phyloP scores from a whole-genome alignment of 768 basidiomycete genomes.

The Lyophyllum shimeji region DNA sequence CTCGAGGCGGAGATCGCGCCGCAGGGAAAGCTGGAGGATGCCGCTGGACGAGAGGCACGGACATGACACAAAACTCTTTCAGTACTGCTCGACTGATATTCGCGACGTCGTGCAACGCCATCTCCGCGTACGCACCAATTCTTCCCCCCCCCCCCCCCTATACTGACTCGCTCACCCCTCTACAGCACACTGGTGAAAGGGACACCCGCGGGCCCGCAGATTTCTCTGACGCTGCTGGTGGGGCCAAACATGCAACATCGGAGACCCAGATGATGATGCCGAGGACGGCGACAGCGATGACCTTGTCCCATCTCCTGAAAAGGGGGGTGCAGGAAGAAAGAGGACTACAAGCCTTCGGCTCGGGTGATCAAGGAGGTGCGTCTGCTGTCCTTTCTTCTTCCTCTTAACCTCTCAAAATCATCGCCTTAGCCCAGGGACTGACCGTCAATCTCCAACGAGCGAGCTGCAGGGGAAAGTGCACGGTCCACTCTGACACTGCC shows the following conservation, averaged over 20 bases:
- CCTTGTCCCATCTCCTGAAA: conserved; percentile 1
- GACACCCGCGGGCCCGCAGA: conserved; percentile 35
- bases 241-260: conserved; percentile 8
- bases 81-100: conserved; percentile 65
- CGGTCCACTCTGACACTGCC: conserved; percentile 2
- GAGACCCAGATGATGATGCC: conserved; percentile 28
- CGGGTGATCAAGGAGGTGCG: conserved; percentile 12
- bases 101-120: conserved; percentile 62
- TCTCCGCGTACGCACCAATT: conserved; percentile 33
- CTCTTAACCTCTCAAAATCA: background rate
- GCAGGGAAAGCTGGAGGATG: background rate
- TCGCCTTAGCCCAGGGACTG: conserved; percentile 2
- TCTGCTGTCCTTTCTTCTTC: background rate
- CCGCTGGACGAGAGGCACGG: conserved; percentile 15
- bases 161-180: background rate
- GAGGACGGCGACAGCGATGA: conserved; percentile 13
- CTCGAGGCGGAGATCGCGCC: conserved; percentile 24
- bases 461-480: conserved; percentile 3
- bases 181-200: conserved; percentile 35
- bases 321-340: background rate
- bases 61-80: conserved; percentile 70
- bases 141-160: background rate
- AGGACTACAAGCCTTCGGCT: conserved; percentile 9
- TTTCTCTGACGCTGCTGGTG: conserved; percentile 27
- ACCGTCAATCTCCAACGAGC: conserved; percentile 5